Evolutionary conservation across 805 yeast species (phyloP), one percentile per base, ranked within the genome.

Genomic region (Nakazawaea wickerhamii): DNA sequence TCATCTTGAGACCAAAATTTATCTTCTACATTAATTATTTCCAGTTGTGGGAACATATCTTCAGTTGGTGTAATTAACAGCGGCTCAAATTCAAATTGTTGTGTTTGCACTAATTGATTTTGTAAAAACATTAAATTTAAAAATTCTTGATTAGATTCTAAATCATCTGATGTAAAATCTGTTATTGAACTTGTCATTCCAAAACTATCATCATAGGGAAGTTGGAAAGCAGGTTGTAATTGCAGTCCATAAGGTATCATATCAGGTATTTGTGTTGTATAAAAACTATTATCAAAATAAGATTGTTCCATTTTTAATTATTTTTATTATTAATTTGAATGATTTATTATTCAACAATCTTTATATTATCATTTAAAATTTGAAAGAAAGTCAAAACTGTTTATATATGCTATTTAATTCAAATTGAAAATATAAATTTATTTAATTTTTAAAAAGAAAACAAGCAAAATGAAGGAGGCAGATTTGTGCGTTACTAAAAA

Each of bases 61-160:
- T 33, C 43, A 6, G 43, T 40, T 15, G 43, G 43, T 13, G 43
- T 40, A 13, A 28, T 21, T 18, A 41, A 15, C 23, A 10, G 40
- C 15, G 17, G 4, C 4, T 41, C 38, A 9, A 5, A 21, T 11
- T n/a, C 23, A 20, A 33, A n/a, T 8, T 34, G 35, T 19, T 36
- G 40, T 3, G 18, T 5, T 41, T 41, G 44, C 6, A 35, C 22
- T 10, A 30, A 19, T 11, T 36, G 44, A 26, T 41, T 41, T 31
- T 41, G 44, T 4, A 36, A 30, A 21, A 41, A 30, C 26, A 41
- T 11, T 19, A 41, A 6, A 17, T 41, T 41, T 27, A 36, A 30
- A 7, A 36, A 30, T n/a, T 30, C 40, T 30, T 30, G 44, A 27
- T 41, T 36, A 4, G 32, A 19, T 11, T 36, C 38, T 27, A 41